Conservation (phyloP, 2,329 filamentous ascomycete species). For the Trichophyton simii region DNA sequence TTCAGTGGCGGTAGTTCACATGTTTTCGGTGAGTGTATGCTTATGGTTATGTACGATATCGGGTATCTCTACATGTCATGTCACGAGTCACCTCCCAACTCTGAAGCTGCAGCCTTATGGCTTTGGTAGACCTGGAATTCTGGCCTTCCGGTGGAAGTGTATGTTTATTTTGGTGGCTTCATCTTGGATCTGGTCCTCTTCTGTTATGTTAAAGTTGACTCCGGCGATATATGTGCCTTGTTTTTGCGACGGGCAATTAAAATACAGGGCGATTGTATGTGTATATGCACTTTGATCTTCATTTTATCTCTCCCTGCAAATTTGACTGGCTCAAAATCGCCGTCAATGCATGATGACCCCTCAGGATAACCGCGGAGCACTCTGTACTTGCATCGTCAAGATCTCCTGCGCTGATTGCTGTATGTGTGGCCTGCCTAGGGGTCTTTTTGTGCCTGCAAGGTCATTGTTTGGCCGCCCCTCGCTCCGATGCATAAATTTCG, state of each 20-base stretch:
- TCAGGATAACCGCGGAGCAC: neutral
- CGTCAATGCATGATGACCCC: neutral
- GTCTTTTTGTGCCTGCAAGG: neutral
- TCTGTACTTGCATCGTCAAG: neutral
- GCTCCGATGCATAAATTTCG: neutral
- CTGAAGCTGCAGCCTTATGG: neutral
- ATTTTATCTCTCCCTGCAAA: too few relatives aligned
- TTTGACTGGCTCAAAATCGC: too few relatives aligned
- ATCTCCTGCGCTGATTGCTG: neutral
- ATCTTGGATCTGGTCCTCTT: neutral
- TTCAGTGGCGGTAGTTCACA: slow-evolving; percentile 31
- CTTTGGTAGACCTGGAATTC: neutral
- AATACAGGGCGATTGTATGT: neutral
- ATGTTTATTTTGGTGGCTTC: too few relatives aligned
- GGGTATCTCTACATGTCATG: too few relatives aligned
- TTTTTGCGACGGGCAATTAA: neutral
- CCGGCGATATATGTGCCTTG: neutral
- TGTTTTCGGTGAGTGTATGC: neutral
- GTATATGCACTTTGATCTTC: too few relatives aligned
- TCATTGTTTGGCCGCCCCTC: neutral
- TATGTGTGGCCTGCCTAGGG: neutral
- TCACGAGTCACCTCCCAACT: neutral
- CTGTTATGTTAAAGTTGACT: neutral
- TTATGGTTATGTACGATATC: too few relatives aligned
- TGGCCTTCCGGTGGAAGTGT: neutral